Conservation (phyloP, 257 asterid genomes). For the Rubia yunnanensis region DNA sequence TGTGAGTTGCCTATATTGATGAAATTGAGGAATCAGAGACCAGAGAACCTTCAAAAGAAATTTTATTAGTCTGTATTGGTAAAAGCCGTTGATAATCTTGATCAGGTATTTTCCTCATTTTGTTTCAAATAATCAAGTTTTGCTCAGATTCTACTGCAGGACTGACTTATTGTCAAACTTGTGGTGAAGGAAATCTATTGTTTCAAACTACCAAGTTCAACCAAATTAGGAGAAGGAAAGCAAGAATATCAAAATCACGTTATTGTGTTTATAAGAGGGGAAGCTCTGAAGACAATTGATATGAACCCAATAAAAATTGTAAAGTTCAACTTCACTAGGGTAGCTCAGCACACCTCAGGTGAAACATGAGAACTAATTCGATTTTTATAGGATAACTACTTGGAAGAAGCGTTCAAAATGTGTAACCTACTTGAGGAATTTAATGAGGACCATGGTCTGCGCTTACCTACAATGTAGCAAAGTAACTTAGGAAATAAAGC, state of each 20-base stretch:
- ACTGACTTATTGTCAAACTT: conserved; percentile 24
- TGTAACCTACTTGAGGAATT: conserved; percentile 94
- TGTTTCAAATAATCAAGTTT: not conserved
- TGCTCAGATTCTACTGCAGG: conserved; percentile 6
- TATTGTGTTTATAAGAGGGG: conserved; percentile 83
- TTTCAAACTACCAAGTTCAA: conserved; percentile 87
- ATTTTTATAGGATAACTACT: conserved; percentile 71
- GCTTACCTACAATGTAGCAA: conserved; percentile 91
- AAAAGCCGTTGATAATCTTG: conserved; percentile 96
- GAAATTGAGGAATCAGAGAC: conserved; percentile 91
- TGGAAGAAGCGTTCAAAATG: conserved; percentile 99
- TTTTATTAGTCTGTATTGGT: conserved; percentile 88
- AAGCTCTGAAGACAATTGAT: conserved; percentile 98
- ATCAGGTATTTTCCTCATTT: conserved; percentile 54
- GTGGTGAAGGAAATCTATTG: conserved; percentile 85
- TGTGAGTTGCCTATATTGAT: conserved; percentile 95
- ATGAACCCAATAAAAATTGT: conserved; percentile 78
- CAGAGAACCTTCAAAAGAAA: conserved; percentile 54
- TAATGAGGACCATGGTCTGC: conserved; percentile 92
- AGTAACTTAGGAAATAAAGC: too few species aligned
- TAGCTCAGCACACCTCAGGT: conserved; percentile 4
- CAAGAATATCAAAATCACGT: conserved; percentile 99
- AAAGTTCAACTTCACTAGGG: conserved; percentile 13
- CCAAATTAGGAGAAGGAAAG: conserved; percentile 95
- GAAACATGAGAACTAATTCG: conserved; percentile 15